Conservation (phyloP, 805 yeast genomes). For the Hanseniaspora vineae region DNA sequence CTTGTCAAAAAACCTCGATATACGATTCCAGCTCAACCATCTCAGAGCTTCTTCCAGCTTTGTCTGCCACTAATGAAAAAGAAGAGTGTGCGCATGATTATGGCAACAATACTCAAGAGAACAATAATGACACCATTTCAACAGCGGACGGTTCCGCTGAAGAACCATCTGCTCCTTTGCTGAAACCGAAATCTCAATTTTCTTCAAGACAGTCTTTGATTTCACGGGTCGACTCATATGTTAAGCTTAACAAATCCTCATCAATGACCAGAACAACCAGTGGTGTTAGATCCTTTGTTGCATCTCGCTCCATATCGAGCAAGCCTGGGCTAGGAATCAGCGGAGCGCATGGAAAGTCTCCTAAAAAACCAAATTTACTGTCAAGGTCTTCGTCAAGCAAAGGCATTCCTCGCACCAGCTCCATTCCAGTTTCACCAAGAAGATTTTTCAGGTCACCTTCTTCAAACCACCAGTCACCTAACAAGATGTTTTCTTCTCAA, state of each 20-base stretch:
- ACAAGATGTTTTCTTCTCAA: conserved; percentile 11
- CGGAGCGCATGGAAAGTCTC: neutral
- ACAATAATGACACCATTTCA: conserved; percentile 4
- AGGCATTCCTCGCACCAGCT: neutral
- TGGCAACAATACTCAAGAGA: neutral
- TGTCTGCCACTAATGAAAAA: neutral
- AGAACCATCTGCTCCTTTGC: conserved; percentile 3
- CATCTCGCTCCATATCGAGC: neutral
- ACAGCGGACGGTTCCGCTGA: neutral
- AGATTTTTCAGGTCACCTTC: conserved; percentile 1
- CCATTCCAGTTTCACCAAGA: conserved; percentile 1
- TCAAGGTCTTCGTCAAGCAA: neutral
- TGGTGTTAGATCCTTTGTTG: neutral
- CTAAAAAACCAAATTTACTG: neutral
- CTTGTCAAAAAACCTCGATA: neutral
- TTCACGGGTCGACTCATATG: neutral
- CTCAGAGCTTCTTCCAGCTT: neutral
- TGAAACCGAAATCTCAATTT: conserved; percentile 4
- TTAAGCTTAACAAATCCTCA: neutral
- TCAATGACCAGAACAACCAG: neutral
- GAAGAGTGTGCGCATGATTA: neutral
- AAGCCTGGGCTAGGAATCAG: neutral
- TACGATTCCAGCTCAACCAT: neutral
- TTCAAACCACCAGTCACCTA: neutral
- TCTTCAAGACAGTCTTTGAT: conserved; percentile 12